Base-by-base conservation (phyloP, 805 yeast species). In the Teunomyces cretensis region DNA sequence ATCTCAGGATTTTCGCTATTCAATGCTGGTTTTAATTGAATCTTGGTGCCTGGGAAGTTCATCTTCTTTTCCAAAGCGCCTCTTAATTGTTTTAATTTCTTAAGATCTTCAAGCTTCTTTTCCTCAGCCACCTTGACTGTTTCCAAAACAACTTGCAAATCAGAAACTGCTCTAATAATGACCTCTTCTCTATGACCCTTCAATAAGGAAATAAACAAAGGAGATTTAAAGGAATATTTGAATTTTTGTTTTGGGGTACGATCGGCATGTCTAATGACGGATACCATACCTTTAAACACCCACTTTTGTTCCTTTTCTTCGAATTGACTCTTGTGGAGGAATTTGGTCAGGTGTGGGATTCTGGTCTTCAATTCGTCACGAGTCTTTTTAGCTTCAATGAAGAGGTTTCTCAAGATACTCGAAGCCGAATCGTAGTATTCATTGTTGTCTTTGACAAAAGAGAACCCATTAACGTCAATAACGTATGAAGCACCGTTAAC, bases 171-270 rank as follows among this genome's bases (percentile, higher is more conserved):
- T 54, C 99, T 78, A 42, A 94, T 91, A 44, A 94, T 94, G 15
- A 94, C 97, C 60, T 94, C 99, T 58, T 90, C 97, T 54, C 86
- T 89, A 60, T 94, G 96, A 2, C 97, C 98, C 64, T 92, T 92
- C 53, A 94, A 70, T 45, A 94, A 67, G 0, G 94, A 88, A 36
- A 90, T 82, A 60, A 94, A 94, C 9, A 88, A 76, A 5, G 89
- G 91, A 2, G 96, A 84, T 53, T 85, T 84, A 72, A 94, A 94
- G 0, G 97, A 90, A 67, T 89, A 95, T 62, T 94, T 94, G 72
- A 94, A 88, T 64, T 94, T 94, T 69, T 94, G 99, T 64, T 94
- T 94, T 12, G 99, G 99, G 0, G 99, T 94, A 62, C 99, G 80
- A 63, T 94, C 99, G 6, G 98, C 99, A 66, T 94, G 99, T 55